Conservation (phyloP, 148 eudicot genomes). For the Vaccinium darrowii region DNA sequence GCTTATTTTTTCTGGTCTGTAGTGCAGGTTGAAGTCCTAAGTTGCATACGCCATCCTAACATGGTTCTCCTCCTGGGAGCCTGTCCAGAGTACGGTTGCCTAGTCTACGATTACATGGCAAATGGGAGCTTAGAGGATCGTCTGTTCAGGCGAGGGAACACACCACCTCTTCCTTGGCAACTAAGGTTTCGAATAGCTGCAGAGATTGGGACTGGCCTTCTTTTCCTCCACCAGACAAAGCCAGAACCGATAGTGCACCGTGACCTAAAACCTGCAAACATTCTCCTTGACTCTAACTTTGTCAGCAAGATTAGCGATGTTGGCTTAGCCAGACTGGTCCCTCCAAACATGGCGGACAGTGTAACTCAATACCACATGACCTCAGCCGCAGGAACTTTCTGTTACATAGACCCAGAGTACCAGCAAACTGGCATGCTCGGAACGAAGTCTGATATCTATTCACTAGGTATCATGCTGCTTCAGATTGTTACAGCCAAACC, state of each 20-base stretch:
- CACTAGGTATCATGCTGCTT: conserved; percentile 38
- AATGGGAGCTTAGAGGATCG: conserved; percentile 46
- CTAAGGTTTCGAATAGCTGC: conserved; percentile 36
- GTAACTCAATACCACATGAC: conserved; percentile 46
- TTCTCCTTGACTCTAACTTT: conserved; percentile 36
- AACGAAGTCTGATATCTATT: conserved; percentile 39
- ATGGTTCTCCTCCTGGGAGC: conserved; percentile 52
- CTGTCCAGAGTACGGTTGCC: conserved; percentile 46
- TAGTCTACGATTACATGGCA: conserved; percentile 46
- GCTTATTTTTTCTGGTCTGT: background rate
- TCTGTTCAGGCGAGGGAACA: conserved; percentile 34
- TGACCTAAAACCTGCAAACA: conserved; percentile 44
- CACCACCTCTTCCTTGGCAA: conserved; percentile 41
- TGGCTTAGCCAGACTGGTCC: conserved; percentile 45
- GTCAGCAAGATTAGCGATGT: conserved; percentile 51
- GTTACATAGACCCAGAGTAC: conserved; percentile 48
- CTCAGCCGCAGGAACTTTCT: conserved; percentile 45
- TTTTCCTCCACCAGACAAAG: conserved; percentile 45
- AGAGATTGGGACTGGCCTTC: conserved; percentile 41
- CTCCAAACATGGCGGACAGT: conserved; percentile 33
- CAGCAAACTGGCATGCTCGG: conserved; percentile 52
- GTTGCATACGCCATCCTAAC: conserved; percentile 48
- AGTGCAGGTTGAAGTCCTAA: conserved; percentile 42
- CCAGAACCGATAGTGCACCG: conserved; percentile 47
- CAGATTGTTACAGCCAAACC: conserved; percentile 40